Base-by-base conservation (phyloP, 306 rosid genomes). In the Abrus precatorius region DNA sequence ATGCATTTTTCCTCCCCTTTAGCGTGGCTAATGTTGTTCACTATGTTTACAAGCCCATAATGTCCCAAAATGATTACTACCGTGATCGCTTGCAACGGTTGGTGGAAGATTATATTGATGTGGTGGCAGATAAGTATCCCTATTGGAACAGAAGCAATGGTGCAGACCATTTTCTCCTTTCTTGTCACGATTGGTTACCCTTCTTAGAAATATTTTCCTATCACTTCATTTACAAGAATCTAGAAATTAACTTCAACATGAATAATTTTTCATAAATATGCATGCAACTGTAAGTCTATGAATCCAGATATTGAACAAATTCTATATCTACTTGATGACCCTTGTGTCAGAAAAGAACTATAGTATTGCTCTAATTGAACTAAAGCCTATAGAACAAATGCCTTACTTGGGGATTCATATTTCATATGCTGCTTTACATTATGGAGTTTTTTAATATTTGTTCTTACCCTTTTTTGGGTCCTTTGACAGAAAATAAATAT, bases 181-280 rank as follows among this genome's bases (percentile, higher is more conserved):
- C 93, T 8, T 89, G 96, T 56, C 96, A 91, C 65, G 93, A 91
- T 62, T 91, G 96, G 96, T 92, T 91, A 28, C 3, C 48, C 20
- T 63, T 53, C 20, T 40, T 64, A 2, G 28, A 6, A 57, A 9
- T 10, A 73, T 0, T 64, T 64, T 36, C 12, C 20, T 43, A 5
- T 4, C 11, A 41, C 45, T 53, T 53, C 28, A n/a, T 72, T 72
- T 77, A 30, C 56, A 13, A 43, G n/a, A 36, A 36, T 2, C 56
- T 29, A 43, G 30, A 36, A 36, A 36, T 36, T 30, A 38, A 10
- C 6, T 73, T 56, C 13, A 28, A 72, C 61, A 33, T 33, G 28
- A 32, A 52, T 53, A 38, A 34, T n/a, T 34, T 71, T 33, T 14
- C 27, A 5, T 11, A 61, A 1, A 4, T 61, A 33, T 10, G 45